Evolutionary conservation across 192 early-diverging fungal species (phyloP).

Genomic region (Coemansia furcata): DNA sequence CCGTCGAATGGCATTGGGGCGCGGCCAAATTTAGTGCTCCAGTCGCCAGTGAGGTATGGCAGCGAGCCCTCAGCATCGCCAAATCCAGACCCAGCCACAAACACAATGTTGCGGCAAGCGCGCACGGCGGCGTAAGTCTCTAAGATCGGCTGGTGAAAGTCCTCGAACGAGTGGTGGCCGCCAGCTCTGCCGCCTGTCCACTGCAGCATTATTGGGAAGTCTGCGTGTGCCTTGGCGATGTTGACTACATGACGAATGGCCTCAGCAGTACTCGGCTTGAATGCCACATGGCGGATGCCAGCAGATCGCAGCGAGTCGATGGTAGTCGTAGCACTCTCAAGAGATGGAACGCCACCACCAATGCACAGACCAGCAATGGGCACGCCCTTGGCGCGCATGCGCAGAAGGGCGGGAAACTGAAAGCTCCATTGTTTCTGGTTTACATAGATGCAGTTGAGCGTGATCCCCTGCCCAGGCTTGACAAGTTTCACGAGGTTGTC

Average conservation of each 20-base stretch:
- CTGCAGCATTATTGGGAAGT: constrained; percentile 88
- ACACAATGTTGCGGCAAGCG: constrained; percentile 72
- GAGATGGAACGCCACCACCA: constrained; percentile 87
- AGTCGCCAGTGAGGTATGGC: constrained; percentile 93
- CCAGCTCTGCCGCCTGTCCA: constrained; percentile 97
- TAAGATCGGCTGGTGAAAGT: constrained; percentile 89
- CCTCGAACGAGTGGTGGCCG: constrained; percentile 96
- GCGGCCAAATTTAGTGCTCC: constrained; percentile 73
- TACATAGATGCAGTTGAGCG: constrained; percentile 88
- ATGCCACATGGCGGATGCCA: constrained; percentile 75
- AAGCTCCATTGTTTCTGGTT: constrained; percentile 82
- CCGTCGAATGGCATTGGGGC: constrained; percentile 97
- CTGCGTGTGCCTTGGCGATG: constrained; percentile 81
- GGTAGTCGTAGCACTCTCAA: constrained; percentile 83
- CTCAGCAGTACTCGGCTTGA: constrained; percentile 81
- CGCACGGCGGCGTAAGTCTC: constrained; percentile 68
- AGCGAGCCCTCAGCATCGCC: constrained; percentile 82
- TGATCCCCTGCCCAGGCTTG: constrained; percentile 81
- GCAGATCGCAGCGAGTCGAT: constrained; percentile 70
- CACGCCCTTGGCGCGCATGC: constrained; percentile 78
- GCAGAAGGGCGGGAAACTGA: constrained; percentile 79
- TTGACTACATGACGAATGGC: constrained; percentile 79
- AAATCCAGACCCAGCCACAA: constrained; percentile 91
- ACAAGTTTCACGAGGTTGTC: constrained; percentile 68
- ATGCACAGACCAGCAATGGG: constrained; percentile 91